Evolutionary conservation across 305 asterid genomes (phyloP), one percentile per base, ranked within the genome.

Genomic region (Nicotiana rustica): DNA sequence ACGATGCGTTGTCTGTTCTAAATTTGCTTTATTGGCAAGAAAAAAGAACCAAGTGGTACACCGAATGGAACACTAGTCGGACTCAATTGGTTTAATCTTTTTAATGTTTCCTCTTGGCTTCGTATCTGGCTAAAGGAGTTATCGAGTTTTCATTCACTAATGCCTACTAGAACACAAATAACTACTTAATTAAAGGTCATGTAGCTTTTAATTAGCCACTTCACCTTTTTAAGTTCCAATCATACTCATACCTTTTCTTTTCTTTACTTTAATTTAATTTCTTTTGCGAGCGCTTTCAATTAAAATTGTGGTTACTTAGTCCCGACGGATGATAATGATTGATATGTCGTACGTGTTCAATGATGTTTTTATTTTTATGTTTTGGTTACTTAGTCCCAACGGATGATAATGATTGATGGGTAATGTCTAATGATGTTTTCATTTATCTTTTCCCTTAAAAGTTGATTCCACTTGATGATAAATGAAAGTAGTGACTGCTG

Each of bases 401-500:
- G 65, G 12, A 59, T 59, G 65, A 73, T 49, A 73, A 47, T 73
- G 79, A 73, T 73, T 73, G 79, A 25, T 6, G 57, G 78, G 6
- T 13, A 13, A 38, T 75, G 79, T 52, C n/a, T 75, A 7, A 75
- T 52, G 66, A 52, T 76, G 66, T 55, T 76, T 52, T 21, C 14
- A 71, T 71, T 71, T 12, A 10, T 25, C 62, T 76, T 76, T 76
- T 76, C 29, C 10, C 14, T 15, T 4, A 76, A 75, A 75, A 76
- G 80, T 52, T 55, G 47, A 76, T 76, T 19, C 80, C 80, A 76
- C 66, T 55, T 8, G 65, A 75, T 29, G 65, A 52, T 29, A 75
- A 49, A 75, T 25, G 60, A 75, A 14, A 75, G 49, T 76, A 76
- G 80, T 76, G 80, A 76, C 25, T 55, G 80, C 65, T 76, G 80